Conservation (phyloP, 2,329 filamentous ascomycete species). For the Exophiala mesophila region DNA sequence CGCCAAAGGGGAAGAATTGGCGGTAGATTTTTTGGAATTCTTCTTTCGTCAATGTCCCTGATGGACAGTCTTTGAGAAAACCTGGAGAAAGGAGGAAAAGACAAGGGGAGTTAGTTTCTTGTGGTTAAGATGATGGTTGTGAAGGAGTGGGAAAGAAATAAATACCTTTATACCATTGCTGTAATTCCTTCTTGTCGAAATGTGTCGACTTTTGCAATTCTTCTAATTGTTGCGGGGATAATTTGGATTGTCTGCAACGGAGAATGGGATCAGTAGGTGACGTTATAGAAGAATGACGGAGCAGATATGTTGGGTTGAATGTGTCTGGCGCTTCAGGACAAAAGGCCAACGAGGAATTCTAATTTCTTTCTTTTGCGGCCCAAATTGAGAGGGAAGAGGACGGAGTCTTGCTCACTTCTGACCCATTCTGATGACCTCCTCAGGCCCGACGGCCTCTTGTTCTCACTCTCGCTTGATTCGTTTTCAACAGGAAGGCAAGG, state of each 20-base stretch:
- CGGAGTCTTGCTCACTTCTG: conserved; percentile 16
- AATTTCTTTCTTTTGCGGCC: not conserved
- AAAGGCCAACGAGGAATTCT: too few species aligned
- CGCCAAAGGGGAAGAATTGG: conserved; percentile 98
- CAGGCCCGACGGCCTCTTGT: conserved; percentile 15
- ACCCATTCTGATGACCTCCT: conserved; percentile 19
- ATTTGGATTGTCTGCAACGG: conserved; percentile 79
- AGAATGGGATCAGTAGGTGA: too few species aligned
- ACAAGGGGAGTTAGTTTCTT: too few species aligned
- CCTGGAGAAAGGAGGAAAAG: too few species aligned
- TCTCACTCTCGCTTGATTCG: too few species aligned
- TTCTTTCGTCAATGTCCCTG: conserved; percentile 92
- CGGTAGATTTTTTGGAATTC: conserved; percentile 99
- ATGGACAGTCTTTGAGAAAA: conserved; percentile 93
- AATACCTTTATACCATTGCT: conserved; percentile 99
- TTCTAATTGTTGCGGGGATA: conserved; percentile 89
- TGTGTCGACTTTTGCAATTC: conserved; percentile 96
- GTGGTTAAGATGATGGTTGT: too few species aligned
- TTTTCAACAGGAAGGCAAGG: too few species aligned
- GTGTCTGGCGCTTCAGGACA: too few species aligned
- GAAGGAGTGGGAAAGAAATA: too few species aligned
- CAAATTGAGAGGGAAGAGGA: not conserved
- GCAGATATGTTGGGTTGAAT: too few species aligned
- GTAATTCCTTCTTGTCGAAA: conserved; percentile 99
- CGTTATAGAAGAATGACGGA: too few species aligned